phyloP scores from a whole-genome alignment of 2,329 filamentous ascomycete species.

The Penicillium sp. region DNA sequence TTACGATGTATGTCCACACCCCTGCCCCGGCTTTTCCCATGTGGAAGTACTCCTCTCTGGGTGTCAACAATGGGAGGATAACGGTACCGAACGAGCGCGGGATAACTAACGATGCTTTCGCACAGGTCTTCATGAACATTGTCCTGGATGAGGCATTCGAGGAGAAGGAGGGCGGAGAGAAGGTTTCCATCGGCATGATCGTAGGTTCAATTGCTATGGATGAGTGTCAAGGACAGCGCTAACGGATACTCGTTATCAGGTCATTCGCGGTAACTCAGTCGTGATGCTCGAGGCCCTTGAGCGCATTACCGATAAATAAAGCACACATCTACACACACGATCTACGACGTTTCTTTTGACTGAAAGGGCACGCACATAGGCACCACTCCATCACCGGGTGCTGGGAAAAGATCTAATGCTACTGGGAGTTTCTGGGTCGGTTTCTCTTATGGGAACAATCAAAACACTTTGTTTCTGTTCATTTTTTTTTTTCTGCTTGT shows the following conservation, averaged over 20 bases:
- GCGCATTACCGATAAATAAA: conserved; percentile 44
- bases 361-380: conserved; percentile 10
- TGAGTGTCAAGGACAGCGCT: background rate
- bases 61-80: no score
- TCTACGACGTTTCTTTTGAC: conserved; percentile 16
- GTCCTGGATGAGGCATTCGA: conserved; percentile 96
- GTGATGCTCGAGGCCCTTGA: conserved; percentile 80
- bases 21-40: background rate
- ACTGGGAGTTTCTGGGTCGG: conserved; percentile 39
- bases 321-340: conserved; percentile 5
- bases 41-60: no score
- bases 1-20: conserved; percentile 72
- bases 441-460: conserved; percentile 34
- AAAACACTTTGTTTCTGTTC: conserved; percentile 26
- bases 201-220: conserved; percentile 50
- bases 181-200: conserved; percentile 86
- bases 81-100: background rate
- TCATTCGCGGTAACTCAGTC: conserved; percentile 96
- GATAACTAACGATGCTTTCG: conserved; percentile 5
- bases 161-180: conserved; percentile 88
- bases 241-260: conserved; percentile 47
- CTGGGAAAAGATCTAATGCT: conserved; percentile 30
- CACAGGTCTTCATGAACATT: conserved; percentile 93
- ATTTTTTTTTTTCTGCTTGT: conserved; percentile 6
- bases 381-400: conserved; percentile 11